Conservation (phyloP, 768 basidiomycete species). For the Podaxis carcinomalis region DNA sequence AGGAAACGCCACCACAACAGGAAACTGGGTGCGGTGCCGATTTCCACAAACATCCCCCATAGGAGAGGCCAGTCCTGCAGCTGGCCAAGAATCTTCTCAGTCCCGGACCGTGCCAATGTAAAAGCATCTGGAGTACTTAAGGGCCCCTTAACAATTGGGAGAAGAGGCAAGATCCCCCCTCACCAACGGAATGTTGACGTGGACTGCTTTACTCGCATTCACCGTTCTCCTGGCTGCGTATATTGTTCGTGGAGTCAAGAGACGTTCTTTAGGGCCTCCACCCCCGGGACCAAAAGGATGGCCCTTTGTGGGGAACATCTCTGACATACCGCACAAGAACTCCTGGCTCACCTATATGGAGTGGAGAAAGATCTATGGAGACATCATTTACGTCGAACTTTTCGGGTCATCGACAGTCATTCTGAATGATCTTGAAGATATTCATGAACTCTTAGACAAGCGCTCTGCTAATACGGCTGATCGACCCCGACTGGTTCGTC, state of each 20-base stretch:
- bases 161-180: background rate
- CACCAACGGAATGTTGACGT: background rate
- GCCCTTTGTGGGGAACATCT: slow-evolving; percentile 28
- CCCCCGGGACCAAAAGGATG: slow-evolving; percentile 31
- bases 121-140: too few species aligned
- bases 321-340: slow-evolving; percentile 22
- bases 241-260: background rate
- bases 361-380: slow-evolving; percentile 25
- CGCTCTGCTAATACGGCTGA: slow-evolving; percentile 43
- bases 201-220: background rate
- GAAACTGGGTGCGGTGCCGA: too few species aligned
- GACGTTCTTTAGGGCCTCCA: slow-evolving; percentile 3
- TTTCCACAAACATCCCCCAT: too few species aligned
- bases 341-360: slow-evolving; percentile 27
- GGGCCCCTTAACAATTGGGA: background rate
- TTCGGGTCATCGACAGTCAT: slow-evolving; percentile 34
- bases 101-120: too few species aligned
- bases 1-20: too few species aligned
- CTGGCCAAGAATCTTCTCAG: too few species aligned
- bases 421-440: slow-evolving; percentile 34
- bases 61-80: too few species aligned
- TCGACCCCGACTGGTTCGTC: slow-evolving; percentile 27
- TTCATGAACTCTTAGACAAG: slow-evolving; percentile 39
- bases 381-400: slow-evolving; percentile 27
- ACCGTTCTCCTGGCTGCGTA: background rate